These are phyloP conservation scores for Salvia hispanica DNA, from an alignment of 257 asterid species.

Conservation along the genomic window DNA sequence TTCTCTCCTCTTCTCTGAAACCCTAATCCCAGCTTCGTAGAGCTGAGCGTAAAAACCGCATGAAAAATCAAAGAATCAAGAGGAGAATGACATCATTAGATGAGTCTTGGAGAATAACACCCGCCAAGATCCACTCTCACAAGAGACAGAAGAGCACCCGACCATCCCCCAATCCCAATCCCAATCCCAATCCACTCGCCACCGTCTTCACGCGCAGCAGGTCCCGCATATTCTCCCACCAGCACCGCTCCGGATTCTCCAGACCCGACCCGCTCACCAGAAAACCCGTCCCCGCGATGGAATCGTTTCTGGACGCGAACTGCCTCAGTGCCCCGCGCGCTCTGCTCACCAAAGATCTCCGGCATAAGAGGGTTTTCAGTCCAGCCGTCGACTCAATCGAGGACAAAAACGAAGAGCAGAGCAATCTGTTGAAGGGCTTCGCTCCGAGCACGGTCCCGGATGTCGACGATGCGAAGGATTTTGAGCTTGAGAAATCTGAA, in stretches of 20 bases:
- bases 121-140: too few species aligned
- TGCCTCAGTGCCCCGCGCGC: constrained; percentile 29
- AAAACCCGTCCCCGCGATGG: background rate
- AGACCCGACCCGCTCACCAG: too few species aligned
- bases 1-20: too few species aligned
- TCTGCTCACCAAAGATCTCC: constrained; percentile 50
- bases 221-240: too few species aligned
- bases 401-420: constrained; percentile 21
- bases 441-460: constrained; percentile 20
- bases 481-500: constrained; percentile 15
- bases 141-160: constrained; percentile 36
- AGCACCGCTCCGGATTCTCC: too few species aligned
- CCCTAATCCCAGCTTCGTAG: too few species aligned
- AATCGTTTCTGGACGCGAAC: constrained; percentile 7
- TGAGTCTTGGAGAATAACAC: too few species aligned
- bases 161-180: background rate
- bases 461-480: constrained; percentile 21
- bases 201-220: too few species aligned
- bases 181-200: constrained; percentile 5
- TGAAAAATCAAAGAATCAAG: too few species aligned
- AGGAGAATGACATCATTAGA: too few species aligned
- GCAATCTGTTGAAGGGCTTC: constrained; percentile 26
- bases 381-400: constrained; percentile 34
- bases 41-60: too few species aligned
- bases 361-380: constrained; percentile 51